A percentile compares a stretch with the other conserved stretches of the same genome.
These are phyloP conservation scores for Shiraia bambusicola DNA, from an alignment of 2,329 filamentous ascomycete species.

Conservation along the genomic window DNA sequence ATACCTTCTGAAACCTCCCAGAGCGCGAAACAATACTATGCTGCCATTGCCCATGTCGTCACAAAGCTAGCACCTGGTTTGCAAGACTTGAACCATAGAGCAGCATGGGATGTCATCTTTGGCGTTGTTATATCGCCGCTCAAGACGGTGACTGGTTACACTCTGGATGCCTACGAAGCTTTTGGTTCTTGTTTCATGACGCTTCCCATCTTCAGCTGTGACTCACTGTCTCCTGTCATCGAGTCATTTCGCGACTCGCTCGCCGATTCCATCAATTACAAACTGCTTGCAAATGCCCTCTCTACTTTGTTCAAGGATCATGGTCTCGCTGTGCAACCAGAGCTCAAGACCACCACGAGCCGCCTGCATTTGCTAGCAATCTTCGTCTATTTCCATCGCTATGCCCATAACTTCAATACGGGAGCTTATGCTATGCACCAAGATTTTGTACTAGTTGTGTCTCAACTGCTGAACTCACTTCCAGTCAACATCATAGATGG, in stretches of 20 bases:
- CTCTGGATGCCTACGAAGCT: conserved; percentile 42
- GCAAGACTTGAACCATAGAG: conserved; percentile 2
- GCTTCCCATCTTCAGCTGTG: conserved; percentile 36
- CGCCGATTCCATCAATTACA: conserved; percentile 54
- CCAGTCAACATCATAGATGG: conserved; percentile 59
- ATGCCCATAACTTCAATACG: conserved; percentile 46
- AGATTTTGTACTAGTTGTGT: conserved; percentile 59
- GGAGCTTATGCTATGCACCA: conserved; percentile 50
- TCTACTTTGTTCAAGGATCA: conserved; percentile 31
- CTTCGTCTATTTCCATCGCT: conserved; percentile 60
- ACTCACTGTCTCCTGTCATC: conserved; percentile 22
- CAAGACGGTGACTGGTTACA: conserved; percentile 37
- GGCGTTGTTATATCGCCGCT: conserved; percentile 34
- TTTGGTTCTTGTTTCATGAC: conserved; percentile 49
- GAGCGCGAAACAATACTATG: conserved; percentile 36
- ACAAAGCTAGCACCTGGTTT: conserved; percentile 14
- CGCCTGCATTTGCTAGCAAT: conserved; percentile 61
- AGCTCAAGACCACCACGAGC: conserved; percentile 41
- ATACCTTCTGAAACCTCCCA: conserved; percentile 39
- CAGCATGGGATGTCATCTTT: conserved; percentile 18
- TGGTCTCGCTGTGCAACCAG: conserved; percentile 27
- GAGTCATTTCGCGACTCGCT: conserved; percentile 40
- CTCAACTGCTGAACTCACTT: conserved; percentile 57
- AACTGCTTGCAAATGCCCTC: conserved; percentile 43
- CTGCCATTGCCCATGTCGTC: conserved; percentile 30